Conservation (phyloP, 495 filamentous ascomycete genomes). For the Daldinia caldariorum region DNA sequence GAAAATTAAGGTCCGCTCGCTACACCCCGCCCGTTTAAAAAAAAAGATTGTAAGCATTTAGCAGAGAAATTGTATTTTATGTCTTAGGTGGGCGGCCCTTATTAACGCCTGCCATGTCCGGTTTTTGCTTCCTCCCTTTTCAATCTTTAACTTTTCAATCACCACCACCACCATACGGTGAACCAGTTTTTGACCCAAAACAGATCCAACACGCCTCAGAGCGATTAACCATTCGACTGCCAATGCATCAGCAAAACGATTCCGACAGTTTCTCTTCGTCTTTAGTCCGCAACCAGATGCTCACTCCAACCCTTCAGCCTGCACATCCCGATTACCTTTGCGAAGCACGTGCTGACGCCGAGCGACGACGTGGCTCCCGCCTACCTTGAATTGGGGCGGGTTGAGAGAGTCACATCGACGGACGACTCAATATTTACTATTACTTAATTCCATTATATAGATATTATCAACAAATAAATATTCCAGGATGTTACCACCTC, state of each 20-base stretch:
- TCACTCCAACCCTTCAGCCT: slow-evolving; percentile 54
- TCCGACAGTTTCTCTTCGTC: slow-evolving; percentile 54
- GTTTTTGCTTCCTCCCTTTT: slow-evolving; percentile 24
- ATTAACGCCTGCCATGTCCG: slow-evolving; percentile 8
- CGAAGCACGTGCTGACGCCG: slow-evolving; percentile 58
- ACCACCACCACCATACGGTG: slow-evolving; percentile 48
- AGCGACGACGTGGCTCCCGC: slow-evolving; percentile 60
- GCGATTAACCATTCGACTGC: slow-evolving; percentile 37
- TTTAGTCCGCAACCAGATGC: slow-evolving; percentile 61
- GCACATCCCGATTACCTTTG: slow-evolving; percentile 50
- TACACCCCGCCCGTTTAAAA: slow-evolving; percentile 23
- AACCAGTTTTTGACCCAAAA: slow-evolving; percentile 23
- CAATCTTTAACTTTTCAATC: slow-evolving; percentile 31
- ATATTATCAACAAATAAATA: slow-evolving; percentile 43
- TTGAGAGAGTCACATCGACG: slow-evolving; percentile 28
- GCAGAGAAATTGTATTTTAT: slow-evolving; percentile 13
- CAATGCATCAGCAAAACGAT: slow-evolving; percentile 60
- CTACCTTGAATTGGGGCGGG: slow-evolving; percentile 54
- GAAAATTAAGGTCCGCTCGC: slow-evolving; percentile 32
- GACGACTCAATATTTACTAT: slow-evolving; percentile 29
- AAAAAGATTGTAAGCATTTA: neutral
- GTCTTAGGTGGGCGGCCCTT: slow-evolving; percentile 3
- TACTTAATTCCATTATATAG: slow-evolving; percentile 26
- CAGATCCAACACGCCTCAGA: slow-evolving; percentile 20
- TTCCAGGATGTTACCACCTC: slow-evolving; percentile 53